Percentiles rank a stretch among this genome's conserved stretches.
Evolutionary conservation across 75 land plant genomes (phyloP).

Genomic region (Pinus tabuliformis): DNA sequence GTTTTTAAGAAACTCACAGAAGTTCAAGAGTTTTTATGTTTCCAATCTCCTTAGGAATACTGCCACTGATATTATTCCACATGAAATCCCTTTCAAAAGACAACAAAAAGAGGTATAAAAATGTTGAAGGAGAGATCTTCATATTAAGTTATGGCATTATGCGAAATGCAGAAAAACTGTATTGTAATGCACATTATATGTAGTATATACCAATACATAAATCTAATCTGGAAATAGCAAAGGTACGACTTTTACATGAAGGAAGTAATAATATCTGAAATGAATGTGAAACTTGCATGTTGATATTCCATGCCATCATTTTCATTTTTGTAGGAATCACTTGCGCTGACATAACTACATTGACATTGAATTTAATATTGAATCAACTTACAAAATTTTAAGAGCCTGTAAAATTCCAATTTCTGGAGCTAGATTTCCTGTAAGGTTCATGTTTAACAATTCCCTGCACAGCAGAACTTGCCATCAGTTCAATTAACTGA

Average conservation of each 20-base stretch:
- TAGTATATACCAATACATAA: neutral
- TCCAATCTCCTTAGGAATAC: conserved; percentile 81
- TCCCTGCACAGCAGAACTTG: conserved; percentile 29
- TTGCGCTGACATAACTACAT: neutral
- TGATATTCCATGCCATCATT: neutral
- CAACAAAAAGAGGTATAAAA: neutral
- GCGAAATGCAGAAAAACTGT: neutral
- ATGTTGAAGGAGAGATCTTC: too few relatives aligned
- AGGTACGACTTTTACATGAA: neutral
- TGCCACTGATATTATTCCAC: conserved; percentile 81
- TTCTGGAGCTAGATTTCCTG: conserved; percentile 66
- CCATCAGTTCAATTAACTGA: too few relatives aligned
- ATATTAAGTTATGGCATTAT: too few relatives aligned
- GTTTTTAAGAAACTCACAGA: conserved; percentile 43
- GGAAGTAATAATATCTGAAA: neutral
- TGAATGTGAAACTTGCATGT: neutral
- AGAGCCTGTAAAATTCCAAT: conserved; percentile 56
- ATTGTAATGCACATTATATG: neutral
- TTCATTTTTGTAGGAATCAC: neutral
- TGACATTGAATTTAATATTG: neutral
- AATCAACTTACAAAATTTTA: conserved; percentile 48
- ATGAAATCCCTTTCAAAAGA: conserved; percentile 61
- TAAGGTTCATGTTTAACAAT: conserved; percentile 53
- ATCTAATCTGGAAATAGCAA: neutral
- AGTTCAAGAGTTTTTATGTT: conserved; percentile 39